Conservation (phyloP, 345 rosid genomes). For the Heritiera fomes region DNA sequence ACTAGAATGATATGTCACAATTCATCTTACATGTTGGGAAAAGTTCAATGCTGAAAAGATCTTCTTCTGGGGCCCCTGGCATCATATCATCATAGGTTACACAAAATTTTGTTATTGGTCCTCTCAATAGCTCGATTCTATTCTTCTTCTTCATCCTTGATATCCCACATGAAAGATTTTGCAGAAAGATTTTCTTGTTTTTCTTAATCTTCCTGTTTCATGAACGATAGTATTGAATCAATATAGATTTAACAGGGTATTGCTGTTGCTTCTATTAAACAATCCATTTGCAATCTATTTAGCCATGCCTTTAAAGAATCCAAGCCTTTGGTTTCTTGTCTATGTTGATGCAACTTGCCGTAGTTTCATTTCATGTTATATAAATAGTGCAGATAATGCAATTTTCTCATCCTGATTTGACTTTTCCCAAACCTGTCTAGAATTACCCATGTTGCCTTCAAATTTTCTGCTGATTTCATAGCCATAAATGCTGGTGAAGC, state of each 20-base stretch:
- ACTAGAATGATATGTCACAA: background rate
- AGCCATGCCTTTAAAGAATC: background rate
- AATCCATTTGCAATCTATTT: background rate
- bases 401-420: background rate
- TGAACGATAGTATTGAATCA: background rate
- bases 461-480: slow-evolving; percentile 28
- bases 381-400: background rate
- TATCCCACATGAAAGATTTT: slow-evolving; percentile 42
- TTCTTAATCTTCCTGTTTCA: slow-evolving; percentile 41
- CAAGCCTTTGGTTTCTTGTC: background rate
- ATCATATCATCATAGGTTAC: slow-evolving; percentile 30
- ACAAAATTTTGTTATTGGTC: slow-evolving; percentile 8
- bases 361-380: background rate
- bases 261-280: background rate
- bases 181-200: slow-evolving; percentile 38
- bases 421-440: slow-evolving; percentile 42
- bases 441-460: slow-evolving; percentile 47
- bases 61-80: slow-evolving; percentile 33
- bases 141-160: slow-evolving; percentile 40
- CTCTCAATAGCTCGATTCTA: slow-evolving; percentile 35
- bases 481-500: slow-evolving; percentile 35
- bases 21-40: slow-evolving; percentile 25
- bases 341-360: background rate
- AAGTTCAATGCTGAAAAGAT: slow-evolving; percentile 45
- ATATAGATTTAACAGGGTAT: background rate